Evolutionary conservation across 177 flowering plant genomes (phyloP).

Genomic region (Vitis hybrid): DNA sequence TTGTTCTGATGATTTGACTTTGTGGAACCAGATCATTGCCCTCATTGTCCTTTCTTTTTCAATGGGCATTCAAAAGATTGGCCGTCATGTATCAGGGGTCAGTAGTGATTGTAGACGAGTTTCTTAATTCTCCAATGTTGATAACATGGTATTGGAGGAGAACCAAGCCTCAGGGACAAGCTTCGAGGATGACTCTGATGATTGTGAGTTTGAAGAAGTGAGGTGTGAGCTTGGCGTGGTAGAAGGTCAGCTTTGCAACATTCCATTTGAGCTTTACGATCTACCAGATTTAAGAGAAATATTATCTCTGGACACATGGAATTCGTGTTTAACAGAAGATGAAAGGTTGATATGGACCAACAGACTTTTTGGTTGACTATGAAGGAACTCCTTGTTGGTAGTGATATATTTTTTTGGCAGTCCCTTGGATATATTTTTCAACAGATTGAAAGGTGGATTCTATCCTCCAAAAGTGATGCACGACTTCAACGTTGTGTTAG

Average conservation of each 20-base stretch:
- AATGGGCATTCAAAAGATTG: conserved; percentile 33
- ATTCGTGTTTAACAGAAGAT: conserved; percentile 37
- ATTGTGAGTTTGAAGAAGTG: conserved; percentile 16
- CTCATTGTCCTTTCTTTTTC: conserved; percentile 9
- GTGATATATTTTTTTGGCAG: conserved; percentile 29
- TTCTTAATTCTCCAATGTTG: conserved; percentile 1
- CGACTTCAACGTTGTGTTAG: background rate
- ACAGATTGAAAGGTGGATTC: conserved; percentile 34
- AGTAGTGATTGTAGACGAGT: conserved; percentile 7
- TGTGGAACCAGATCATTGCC: conserved; percentile 8
- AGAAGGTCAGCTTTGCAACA: conserved; percentile 33
- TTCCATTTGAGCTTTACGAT: conserved; percentile 42
- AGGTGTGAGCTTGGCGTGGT: conserved; percentile 33
- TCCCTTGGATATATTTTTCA: conserved; percentile 28
- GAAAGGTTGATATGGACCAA: conserved; percentile 46
- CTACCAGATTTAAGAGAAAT: conserved; percentile 36
- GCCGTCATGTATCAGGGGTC: conserved; percentile 7
- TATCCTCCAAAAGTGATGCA: conserved; percentile 30
- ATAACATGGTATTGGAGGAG: conserved; percentile 11
- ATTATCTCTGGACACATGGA: conserved; percentile 41
- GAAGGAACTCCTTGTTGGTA: conserved; percentile 36
- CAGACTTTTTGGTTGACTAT: conserved; percentile 39
- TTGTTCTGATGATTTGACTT: conserved; percentile 7
- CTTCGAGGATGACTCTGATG: conserved; percentile 27
- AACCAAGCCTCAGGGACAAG: conserved; percentile 9